phyloP scores from a whole-genome alignment of 306 rosid species.

The Rubus idaeus region DNA sequence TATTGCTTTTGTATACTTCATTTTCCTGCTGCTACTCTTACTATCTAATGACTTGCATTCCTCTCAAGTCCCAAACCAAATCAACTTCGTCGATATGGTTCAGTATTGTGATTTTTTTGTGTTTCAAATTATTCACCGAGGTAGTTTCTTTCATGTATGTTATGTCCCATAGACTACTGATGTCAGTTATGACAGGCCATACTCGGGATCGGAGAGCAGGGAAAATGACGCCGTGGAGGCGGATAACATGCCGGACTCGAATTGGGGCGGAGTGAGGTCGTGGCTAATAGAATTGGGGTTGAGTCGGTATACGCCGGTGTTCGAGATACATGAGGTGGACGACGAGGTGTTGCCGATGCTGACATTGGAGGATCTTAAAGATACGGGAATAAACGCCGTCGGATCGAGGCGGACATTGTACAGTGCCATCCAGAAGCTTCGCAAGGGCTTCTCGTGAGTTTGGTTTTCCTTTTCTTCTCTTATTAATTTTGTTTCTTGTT shows the following conservation, averaged over 20 bases:
- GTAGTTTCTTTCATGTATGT: no score
- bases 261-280: slow-evolving; percentile 46
- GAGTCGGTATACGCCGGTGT: slow-evolving; percentile 58
- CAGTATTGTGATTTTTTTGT: no score
- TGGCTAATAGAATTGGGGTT: slow-evolving; percentile 54
- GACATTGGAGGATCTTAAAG: slow-evolving; percentile 66
- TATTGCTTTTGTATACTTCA: no score
- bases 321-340: slow-evolving; percentile 65
- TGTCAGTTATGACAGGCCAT: no score
- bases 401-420: slow-evolving; percentile 62
- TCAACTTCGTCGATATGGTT: no score
- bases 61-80: no score
- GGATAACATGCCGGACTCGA: slow-evolving; percentile 31
- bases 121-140: no score
- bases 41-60: no score
- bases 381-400: slow-evolving; percentile 62
- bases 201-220: slow-evolving; percentile 4
- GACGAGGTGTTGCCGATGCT: slow-evolving; percentile 62
- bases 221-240: slow-evolving; percentile 33
- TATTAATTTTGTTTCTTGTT: background rate
- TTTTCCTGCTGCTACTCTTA: no score
- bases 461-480: background rate
- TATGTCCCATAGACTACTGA: no score
- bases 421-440: slow-evolving; percentile 57
- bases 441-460: slow-evolving; percentile 43